These are phyloP conservation scores for Annona squamosa DNA, from an alignment of 164 flowering plant species.

Conservation along the genomic window DNA sequence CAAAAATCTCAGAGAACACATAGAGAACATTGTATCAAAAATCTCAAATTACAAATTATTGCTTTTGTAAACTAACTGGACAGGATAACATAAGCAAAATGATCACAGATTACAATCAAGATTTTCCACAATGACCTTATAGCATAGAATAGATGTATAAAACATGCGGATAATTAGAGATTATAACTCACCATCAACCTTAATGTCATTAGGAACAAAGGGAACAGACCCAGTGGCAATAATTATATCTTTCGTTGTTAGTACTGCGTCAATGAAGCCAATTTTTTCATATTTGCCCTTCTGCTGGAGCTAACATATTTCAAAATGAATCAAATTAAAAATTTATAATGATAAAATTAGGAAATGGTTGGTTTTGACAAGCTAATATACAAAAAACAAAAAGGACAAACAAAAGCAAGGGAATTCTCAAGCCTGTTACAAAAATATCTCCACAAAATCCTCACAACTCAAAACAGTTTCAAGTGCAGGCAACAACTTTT, in stretches of 20 bases:
- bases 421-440: too few relatives aligned
- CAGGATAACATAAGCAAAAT: too few relatives aligned
- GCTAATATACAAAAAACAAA: too few relatives aligned
- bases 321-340: slow-evolving; percentile 10
- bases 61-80: too few relatives aligned
- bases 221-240: slow-evolving; percentile 99
- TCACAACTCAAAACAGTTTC: too few relatives aligned
- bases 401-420: too few relatives aligned
- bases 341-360: slow-evolving; percentile 2
- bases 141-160: not conserved
- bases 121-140: too few relatives aligned
- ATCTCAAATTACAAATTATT: too few relatives aligned
- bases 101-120: too few relatives aligned
- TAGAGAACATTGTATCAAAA: not conserved
- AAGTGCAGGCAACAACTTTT: too few relatives aligned
- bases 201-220: slow-evolving; percentile 95
- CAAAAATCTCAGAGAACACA: too few relatives aligned
- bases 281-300: slow-evolving; percentile 80
- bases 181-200: slow-evolving; percentile 77
- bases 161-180: not conserved
- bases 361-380: not conserved
- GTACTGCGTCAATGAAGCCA: slow-evolving; percentile 48
- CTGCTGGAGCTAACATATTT: slow-evolving; percentile 74
- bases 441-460: too few relatives aligned
- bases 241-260: slow-evolving; percentile 86